phyloP scores from a whole-genome alignment of 768 basidiomycete species.

The Leccinum fibrillosum region DNA sequence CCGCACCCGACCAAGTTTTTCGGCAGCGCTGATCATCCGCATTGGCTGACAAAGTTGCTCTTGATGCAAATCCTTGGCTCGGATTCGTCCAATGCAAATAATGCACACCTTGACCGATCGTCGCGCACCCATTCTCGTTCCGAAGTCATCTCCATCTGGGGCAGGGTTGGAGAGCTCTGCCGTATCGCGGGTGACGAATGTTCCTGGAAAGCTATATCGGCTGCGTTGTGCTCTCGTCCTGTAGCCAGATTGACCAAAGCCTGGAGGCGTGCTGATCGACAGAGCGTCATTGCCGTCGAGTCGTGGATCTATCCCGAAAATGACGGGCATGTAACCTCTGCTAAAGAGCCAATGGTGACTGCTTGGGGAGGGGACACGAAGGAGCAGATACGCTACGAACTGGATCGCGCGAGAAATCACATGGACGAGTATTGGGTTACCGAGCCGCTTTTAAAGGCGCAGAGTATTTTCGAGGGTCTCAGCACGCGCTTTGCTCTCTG shows the following conservation, averaged over 20 bases:
- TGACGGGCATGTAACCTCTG: slow-evolving; percentile 29
- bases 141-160: slow-evolving; percentile 72
- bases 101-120: slow-evolving; percentile 33
- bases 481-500: slow-evolving; percentile 50
- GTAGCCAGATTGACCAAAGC: slow-evolving; percentile 75
- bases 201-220: slow-evolving; percentile 72
- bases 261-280: slow-evolving; percentile 72
- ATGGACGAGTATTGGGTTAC: slow-evolving; percentile 45
- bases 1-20: slow-evolving; percentile 43
- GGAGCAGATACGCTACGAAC: slow-evolving; percentile 41
- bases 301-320: slow-evolving; percentile 57
- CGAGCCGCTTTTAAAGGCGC: slow-evolving; percentile 39
- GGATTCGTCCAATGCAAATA: slow-evolving; percentile 42
- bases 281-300: slow-evolving; percentile 56
- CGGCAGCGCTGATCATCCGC: slow-evolving; percentile 67
- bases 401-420: slow-evolving; percentile 45
- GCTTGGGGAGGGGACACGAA: slow-evolving; percentile 70
- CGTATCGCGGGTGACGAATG: slow-evolving; percentile 73
- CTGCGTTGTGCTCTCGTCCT: slow-evolving; percentile 69
- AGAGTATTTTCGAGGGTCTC: slow-evolving; percentile 50
- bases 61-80: slow-evolving; percentile 67
- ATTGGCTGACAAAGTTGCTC: slow-evolving; percentile 78
- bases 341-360: slow-evolving; percentile 45
- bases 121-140: slow-evolving; percentile 69
- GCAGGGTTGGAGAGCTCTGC: slow-evolving; percentile 68